Evolutionary conservation across 805 yeast genomes (phyloP).

Genomic region (Ogataea pini): DNA sequence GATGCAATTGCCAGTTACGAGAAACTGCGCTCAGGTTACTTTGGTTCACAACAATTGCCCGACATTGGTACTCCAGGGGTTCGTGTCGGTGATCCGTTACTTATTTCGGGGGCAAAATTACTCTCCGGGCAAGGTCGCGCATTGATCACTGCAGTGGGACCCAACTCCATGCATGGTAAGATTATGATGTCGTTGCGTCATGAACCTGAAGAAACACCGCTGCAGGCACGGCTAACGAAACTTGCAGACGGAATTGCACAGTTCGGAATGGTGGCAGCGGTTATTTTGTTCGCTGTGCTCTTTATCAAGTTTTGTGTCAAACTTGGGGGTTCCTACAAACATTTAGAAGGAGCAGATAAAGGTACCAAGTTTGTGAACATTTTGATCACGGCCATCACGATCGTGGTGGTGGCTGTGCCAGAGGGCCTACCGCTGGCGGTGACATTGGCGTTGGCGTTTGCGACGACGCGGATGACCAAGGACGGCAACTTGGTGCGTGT

Average conservation of each 20-base stretch:
- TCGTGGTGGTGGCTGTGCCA: slow-evolving; percentile 98
- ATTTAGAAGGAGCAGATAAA: slow-evolving; percentile 63
- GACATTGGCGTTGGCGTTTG: slow-evolving; percentile 94
- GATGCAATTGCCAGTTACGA: slow-evolving; percentile 38
- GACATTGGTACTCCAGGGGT: slow-evolving; percentile 40
- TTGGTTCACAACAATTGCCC: slow-evolving; percentile 3
- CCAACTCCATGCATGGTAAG: slow-evolving; percentile 85
- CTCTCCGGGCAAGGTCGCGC: slow-evolving; percentile 85
- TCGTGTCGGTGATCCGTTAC: slow-evolving; percentile 68
- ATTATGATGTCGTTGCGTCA: slow-evolving; percentile 78
- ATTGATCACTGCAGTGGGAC: slow-evolving; percentile 88
- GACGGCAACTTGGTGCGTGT: slow-evolving; percentile 96
- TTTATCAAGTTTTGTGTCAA: slow-evolving; percentile 74
- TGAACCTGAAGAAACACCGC: slow-evolving; percentile 84
- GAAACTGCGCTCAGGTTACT: slow-evolving; percentile 12
- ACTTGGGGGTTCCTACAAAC: slow-evolving; percentile 46
- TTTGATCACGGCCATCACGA: slow-evolving; percentile 85
- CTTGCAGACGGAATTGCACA: slow-evolving; percentile 95
- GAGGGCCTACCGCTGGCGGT: slow-evolving; percentile 98
- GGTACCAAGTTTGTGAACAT: slow-evolving; percentile 84
- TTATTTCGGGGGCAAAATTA: slow-evolving; percentile 89
- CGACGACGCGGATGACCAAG: slow-evolving; percentile 96
- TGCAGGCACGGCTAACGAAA: slow-evolving; percentile 76
- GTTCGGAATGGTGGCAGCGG: slow-evolving; percentile 85
- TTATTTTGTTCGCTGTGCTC: slow-evolving; percentile 75